Base-by-base conservation (phyloP, 2,329 filamentous ascomycete genomes). In the Aureobasidium melanogenum region DNA sequence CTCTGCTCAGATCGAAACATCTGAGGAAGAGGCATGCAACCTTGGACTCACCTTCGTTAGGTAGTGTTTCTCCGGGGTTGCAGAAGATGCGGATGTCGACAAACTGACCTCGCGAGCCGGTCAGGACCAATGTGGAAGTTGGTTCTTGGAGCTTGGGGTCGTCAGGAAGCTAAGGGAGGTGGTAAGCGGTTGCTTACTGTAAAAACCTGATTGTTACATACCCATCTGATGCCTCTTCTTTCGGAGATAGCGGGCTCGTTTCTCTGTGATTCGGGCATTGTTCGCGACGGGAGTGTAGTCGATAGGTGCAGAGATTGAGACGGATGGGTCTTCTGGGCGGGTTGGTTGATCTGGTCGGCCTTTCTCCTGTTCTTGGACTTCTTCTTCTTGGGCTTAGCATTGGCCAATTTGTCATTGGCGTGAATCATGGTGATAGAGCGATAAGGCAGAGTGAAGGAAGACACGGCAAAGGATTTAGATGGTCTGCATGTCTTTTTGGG, bases 71-170 rank as follows among this genome's bases (percentile, higher is more conserved):
- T 30, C 44, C 44, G 19, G 41, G 60, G 15, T 66, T 63, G 22
- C 8, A n/a, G 51, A 80, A 69, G 55, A 86, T 75, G 43, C 86
- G 81, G 24, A 88, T 69, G 67, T 88, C 86, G 39, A 88, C 80
- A 68, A 86, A 88, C 39, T 76, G 79, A 32, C 75, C 75, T 28
- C 70, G 69, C 1, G 82, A 80, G 2, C 83, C 83, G 0, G 86
- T 88, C 48, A 88, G 74, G 14, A 88, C 86, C 4, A 87, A 69
- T 0, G 86, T 88, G 1, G 79, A 80, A 0, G 86, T 88, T 17
- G 82, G 82, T 70, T 88, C 86, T 55, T 72, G 72, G n/a, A 79
- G 70, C 19, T 73, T 72, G n/a, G 79, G 70, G 17, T 73, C 68
- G 0, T 75, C 77, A 0, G 63, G 61, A 17, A 51, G 15, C 63